Evolutionary conservation across 2,329 filamentous ascomycete species (phyloP), one percentile per base, ranked within the genome.

Genomic region (Huntiella moniliformis): DNA sequence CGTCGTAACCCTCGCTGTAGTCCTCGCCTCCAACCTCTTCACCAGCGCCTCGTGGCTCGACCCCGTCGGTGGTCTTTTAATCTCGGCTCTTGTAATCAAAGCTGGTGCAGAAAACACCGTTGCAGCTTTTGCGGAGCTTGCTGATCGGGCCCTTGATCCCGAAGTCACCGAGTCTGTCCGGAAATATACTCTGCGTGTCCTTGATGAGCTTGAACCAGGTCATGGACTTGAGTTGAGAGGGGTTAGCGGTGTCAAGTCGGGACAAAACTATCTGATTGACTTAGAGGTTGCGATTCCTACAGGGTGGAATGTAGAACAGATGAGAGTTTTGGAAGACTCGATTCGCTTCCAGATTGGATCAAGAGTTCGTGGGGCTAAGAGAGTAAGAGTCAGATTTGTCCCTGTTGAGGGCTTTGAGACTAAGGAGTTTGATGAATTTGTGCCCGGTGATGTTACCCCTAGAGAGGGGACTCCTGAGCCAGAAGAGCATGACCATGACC

Each of bases 251-350:
- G 73, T 94, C 62, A 98, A 98, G 64, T 91, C 85, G 3, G 91
- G 91, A 28, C 91, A 95, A 61, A 98, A 95, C 64, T 95, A 92
- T 59, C 68, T 96, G 28, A 78, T 96, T 54, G 91, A 96, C 54
- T 61, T 98, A 5, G 87, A 94, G 60, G 63, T 96, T 51, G 81
- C 75, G 2, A 82, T 92, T 12, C 85, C 88, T 0, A 72, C 70
- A 16, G 65, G 67, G 32, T 93, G 82, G 81, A 81, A 81, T 0
- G 66, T 98, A 4, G 73, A 77, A 45, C 73, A 81, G 46, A 73
- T 79, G 5, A 68, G 74, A 34, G 64, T 70, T 12, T 67, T 93
- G 11, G 91, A 98, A 60, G 73, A 80, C 33, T 64, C 68, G 2
- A 70, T 96, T 33, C 74, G 91, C 50, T 70, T 77, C 38, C 70